Percentiles rank a stretch among this genome's conserved stretches.
Evolutionary conservation across 176 grass and related monocot genomes (phyloP).

Genomic region (Echinochloa phyllopogon): DNA sequence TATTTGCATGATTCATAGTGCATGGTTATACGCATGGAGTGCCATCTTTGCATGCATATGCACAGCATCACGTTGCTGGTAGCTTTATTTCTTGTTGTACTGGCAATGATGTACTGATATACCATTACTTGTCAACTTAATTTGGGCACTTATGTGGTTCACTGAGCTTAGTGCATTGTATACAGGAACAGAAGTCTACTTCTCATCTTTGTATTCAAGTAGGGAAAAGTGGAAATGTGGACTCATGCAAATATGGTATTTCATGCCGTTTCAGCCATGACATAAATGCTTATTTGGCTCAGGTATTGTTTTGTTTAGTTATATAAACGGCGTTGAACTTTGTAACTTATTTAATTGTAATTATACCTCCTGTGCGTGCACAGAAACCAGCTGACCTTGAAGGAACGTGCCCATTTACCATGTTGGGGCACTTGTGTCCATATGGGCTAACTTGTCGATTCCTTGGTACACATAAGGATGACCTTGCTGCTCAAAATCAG

Average conservation of each 20-base stretch:
- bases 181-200: conserved; percentile 73
- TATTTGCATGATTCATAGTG: background rate
- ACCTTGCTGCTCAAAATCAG: conserved; percentile 42
- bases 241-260: conserved; percentile 67
- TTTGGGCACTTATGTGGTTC: conserved; percentile 19
- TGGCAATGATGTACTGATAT: conserved; percentile 27
- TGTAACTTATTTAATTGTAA: conserved; percentile 31
- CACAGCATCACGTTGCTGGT: background rate
- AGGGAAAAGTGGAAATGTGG: conserved; percentile 73
- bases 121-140: conserved; percentile 21
- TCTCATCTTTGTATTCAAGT: conserved; percentile 77
- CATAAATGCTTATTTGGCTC: conserved; percentile 74
- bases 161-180: conserved; percentile 15
- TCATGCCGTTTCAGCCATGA: conserved; percentile 94
- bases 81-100: background rate
- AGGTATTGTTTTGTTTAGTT: conserved; percentile 53
- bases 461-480: conserved; percentile 68
- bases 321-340: background rate
- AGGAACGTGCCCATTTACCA: conserved; percentile 76
- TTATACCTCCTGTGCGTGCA: background rate
- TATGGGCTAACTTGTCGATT: conserved; percentile 87
- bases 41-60: background rate
- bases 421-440: conserved; percentile 59
- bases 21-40: background rate
- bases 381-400: conserved; percentile 95